Conservation (phyloP, 345 rosid species). For the Tarenaya hassleriana region DNA sequence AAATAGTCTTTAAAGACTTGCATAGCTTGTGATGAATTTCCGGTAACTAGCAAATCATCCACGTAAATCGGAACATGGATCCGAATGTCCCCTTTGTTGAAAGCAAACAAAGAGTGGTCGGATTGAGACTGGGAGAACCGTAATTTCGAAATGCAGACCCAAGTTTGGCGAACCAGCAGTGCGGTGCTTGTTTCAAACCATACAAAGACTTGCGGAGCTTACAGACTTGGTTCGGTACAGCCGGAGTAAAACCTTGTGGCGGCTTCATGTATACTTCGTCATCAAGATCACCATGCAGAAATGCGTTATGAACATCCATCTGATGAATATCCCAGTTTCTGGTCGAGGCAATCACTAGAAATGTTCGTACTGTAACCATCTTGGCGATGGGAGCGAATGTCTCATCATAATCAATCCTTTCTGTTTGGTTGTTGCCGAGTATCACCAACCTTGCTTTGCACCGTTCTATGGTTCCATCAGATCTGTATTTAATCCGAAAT, state of each 20-base stretch:
- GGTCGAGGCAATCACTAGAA: too few species aligned
- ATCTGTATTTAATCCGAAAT: too few species aligned
- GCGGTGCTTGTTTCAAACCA: not conserved
- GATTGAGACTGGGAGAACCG: not conserved
- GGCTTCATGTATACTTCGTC: too few species aligned
- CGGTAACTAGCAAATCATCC: constrained; percentile 9
- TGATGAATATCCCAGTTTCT: too few species aligned
- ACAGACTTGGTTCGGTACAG: not conserved
- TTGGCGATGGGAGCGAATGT: too few species aligned
- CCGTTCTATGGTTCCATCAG: too few species aligned
- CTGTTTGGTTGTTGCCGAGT: too few species aligned
- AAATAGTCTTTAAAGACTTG: not conserved
- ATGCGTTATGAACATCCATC: too few species aligned
- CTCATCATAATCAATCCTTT: too few species aligned
- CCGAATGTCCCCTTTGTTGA: not conserved
- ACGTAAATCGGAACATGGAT: not conserved
- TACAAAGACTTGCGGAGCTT: not conserved
- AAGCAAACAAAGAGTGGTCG: constrained; percentile 1
- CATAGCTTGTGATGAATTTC: not conserved
- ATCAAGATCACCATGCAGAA: too few species aligned
- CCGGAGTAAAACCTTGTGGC: not conserved
- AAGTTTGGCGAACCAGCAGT: not conserved
- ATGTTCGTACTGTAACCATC: too few species aligned
- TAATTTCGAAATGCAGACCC: not conserved
- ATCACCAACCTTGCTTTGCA: too few species aligned